Conservation (phyloP, 805 yeast species). For the Metschnikowia baotianmanensis region DNA sequence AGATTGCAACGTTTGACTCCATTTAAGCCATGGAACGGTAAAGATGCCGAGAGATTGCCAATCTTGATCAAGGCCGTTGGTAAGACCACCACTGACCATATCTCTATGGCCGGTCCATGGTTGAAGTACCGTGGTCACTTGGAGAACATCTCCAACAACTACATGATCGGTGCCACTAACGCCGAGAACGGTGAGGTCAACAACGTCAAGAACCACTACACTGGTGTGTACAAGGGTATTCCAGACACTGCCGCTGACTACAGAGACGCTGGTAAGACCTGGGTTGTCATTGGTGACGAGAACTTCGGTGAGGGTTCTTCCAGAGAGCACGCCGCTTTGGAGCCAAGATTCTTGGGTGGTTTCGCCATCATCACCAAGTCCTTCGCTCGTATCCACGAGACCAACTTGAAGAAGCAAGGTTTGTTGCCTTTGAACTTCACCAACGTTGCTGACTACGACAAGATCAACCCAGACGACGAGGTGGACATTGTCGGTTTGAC, state of each 20-base stretch:
- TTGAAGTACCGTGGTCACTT: conserved; percentile 99
- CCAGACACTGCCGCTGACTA: conserved; percentile 95
- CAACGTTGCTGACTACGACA: conserved; percentile 88
- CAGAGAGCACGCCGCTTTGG: conserved; percentile 99
- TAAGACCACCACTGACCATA: conserved; percentile 99
- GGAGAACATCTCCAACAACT: conserved; percentile 97
- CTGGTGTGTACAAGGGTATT: conserved; percentile 90
- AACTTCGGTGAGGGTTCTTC: conserved; percentile 99
- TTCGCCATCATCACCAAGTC: conserved; percentile 97
- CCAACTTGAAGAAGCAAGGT: conserved; percentile 99
- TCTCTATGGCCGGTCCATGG: conserved; percentile 99
- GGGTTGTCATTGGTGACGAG: conserved; percentile 99
- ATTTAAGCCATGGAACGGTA: conserved; percentile 95
- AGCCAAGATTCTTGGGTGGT: conserved; percentile 99
- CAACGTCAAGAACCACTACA: conserved; percentile 83
- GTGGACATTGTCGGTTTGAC: conserved; percentile 84
- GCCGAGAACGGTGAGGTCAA: conserved; percentile 95
- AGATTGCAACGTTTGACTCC: conserved; percentile 94
- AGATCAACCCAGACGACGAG: conserved; percentile 86
- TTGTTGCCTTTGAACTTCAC: conserved; percentile 93
- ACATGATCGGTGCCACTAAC: conserved; percentile 99
- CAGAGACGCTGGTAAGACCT: conserved; percentile 87
- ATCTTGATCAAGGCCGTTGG: conserved; percentile 94
- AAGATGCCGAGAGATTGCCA: conserved; percentile 86
- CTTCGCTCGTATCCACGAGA: conserved; percentile 98